phyloP scores from a whole-genome alignment of 805 yeast genomes.

The Suhomyces canberraensis region DNA sequence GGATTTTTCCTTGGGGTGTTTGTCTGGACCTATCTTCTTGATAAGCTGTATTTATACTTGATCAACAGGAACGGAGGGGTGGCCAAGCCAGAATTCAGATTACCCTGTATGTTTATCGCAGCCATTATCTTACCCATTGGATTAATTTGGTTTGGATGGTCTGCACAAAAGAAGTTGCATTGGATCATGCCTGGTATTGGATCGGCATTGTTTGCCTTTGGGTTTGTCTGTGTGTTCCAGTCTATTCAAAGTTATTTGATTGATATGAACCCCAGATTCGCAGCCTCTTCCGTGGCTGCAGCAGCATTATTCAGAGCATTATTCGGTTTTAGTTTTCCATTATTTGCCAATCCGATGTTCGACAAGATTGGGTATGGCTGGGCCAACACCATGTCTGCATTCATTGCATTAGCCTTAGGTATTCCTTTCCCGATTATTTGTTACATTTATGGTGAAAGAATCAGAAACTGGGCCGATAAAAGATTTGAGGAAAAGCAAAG shows the following conservation, averaged over 20 bases:
- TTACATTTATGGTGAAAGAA: conserved; percentile 50
- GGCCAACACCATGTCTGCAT: conserved; percentile 65
- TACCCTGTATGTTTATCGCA: conserved; percentile 49
- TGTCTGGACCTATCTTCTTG: conserved; percentile 47
- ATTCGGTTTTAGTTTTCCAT: conserved; percentile 68
- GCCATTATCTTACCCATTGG: conserved; percentile 58
- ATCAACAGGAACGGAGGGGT: conserved; percentile 48
- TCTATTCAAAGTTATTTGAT: conserved; percentile 66
- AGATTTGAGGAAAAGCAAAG: conserved; percentile 48
- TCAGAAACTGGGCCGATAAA: conserved; percentile 57
- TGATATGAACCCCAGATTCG: conserved; percentile 64
- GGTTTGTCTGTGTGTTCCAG: conserved; percentile 62
- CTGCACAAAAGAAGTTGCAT: conserved; percentile 50
- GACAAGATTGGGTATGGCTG: conserved; percentile 59
- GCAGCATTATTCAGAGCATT: conserved; percentile 65
- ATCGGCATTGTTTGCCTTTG: conserved; percentile 55
- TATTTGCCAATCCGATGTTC: conserved; percentile 61
- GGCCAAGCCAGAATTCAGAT: conserved; percentile 57
- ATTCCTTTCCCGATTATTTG: conserved; percentile 67
- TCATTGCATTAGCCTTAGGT: conserved; percentile 55
- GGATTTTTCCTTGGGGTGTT: conserved; percentile 52
- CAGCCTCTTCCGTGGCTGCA: conserved; percentile 69
- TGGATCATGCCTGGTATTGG: conserved; percentile 69
- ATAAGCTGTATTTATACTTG: conserved; percentile 35
- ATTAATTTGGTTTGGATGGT: conserved; percentile 71